These are phyloP conservation scores for Pseudogymnoascus sp. DNA, from an alignment of 2,329 filamentous ascomycete genomes.

Conservation along the genomic window DNA sequence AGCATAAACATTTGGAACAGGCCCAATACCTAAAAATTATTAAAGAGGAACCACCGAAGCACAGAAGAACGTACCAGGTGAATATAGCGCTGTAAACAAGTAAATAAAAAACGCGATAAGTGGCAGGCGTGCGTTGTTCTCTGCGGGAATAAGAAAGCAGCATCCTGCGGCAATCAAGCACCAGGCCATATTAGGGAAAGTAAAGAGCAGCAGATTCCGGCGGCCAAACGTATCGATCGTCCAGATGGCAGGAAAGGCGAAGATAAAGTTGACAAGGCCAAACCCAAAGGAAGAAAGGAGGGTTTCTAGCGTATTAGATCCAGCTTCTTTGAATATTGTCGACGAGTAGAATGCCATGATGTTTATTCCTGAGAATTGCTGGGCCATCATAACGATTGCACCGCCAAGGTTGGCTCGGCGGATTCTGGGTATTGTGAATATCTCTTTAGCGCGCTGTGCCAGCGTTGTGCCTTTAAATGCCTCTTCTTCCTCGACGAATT, in stretches of 20 bases:
- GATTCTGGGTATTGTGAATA: constrained; percentile 61
- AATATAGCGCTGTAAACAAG: constrained; percentile 57
- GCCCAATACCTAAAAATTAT: constrained; percentile 34
- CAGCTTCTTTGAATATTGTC: constrained; percentile 39
- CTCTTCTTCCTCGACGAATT: constrained; percentile 41
- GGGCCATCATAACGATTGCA: constrained; percentile 62
- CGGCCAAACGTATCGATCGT: constrained; percentile 53
- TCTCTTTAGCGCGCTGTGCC: constrained; percentile 52
- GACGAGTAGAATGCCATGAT: constrained; percentile 44
- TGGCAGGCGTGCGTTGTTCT: constrained; percentile 36
- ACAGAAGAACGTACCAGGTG: constrained; percentile 38
- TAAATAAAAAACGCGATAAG: constrained; percentile 54
- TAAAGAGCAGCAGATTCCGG: constrained; percentile 43
- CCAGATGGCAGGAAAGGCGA: constrained; percentile 56
- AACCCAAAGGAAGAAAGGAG: constrained; percentile 56
- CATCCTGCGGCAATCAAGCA: constrained; percentile 49
- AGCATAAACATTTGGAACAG: constrained; percentile 45
- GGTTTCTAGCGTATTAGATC: constrained; percentile 36
- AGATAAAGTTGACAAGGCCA: constrained; percentile 55
- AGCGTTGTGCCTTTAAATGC: constrained; percentile 47
- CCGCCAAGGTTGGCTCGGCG: constrained; percentile 67
- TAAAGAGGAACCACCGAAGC: not conserved
- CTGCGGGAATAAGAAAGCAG: constrained; percentile 34
- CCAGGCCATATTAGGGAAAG: constrained; percentile 60
- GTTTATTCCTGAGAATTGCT: constrained; percentile 30